These are phyloP conservation scores for Colletotrichum aenigma DNA, from an alignment of 2,329 filamentous ascomycete species.

Conservation along the genomic window DNA sequence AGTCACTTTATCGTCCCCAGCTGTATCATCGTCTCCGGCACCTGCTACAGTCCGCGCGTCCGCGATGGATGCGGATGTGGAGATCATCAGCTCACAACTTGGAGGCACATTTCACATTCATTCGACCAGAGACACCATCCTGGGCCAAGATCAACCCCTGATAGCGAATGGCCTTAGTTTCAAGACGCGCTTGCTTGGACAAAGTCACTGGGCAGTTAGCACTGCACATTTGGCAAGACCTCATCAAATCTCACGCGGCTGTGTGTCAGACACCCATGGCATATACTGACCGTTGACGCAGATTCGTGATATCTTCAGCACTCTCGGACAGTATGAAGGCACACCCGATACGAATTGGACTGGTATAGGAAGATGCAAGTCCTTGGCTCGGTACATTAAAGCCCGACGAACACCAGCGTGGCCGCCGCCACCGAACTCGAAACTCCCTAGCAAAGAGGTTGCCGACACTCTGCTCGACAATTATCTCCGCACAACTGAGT, in stretches of 20 bases:
- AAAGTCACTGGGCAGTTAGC: conserved; percentile 52
- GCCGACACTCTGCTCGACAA: conserved; percentile 51
- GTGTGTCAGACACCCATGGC: neutral
- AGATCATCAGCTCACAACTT: conserved; percentile 39
- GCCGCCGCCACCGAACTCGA: conserved; percentile 43
- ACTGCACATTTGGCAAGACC: conserved; percentile 20
- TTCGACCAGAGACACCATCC: neutral
- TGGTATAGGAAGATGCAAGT: conserved; percentile 55
- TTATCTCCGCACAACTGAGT: conserved; percentile 54
- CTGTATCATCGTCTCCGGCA: neutral
- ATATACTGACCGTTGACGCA: conserved; percentile 22
- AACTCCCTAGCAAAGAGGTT: conserved; percentile 50
- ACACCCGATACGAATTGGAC: conserved; percentile 34
- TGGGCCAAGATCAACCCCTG: neutral
- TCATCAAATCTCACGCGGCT: neutral
- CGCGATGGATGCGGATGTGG: conserved; percentile 29
- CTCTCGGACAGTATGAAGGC: conserved; percentile 42
- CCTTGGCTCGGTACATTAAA: conserved; percentile 57
- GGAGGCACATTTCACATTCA: conserved; percentile 47
- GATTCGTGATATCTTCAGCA: conserved; percentile 48
- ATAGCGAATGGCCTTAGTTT: conserved; percentile 40
- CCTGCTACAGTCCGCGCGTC: neutral
- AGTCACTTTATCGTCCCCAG: neutral
- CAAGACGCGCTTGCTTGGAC: conserved; percentile 61
- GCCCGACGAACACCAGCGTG: conserved; percentile 48